phyloP scores from a whole-genome alignment of 176 grass and related monocot genomes.

The maize (Zea mays) region DNA sequence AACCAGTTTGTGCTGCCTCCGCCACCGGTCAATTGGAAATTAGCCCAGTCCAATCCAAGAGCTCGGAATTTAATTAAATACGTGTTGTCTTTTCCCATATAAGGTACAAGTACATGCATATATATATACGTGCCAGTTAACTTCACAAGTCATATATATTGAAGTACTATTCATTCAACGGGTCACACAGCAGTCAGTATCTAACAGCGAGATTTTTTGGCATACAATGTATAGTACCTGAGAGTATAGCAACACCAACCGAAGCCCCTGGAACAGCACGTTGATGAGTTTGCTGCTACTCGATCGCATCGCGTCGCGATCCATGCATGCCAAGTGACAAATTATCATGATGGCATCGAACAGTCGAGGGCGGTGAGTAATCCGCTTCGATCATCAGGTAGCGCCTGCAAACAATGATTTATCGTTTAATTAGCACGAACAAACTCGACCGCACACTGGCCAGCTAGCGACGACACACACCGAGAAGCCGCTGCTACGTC shows the following conservation, averaged over 20 bases:
- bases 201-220: background rate
- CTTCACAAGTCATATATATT: too few species aligned
- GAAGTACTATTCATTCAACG: background rate
- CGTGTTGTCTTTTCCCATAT: too few species aligned
- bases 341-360: background rate
- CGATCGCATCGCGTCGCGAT: background rate
- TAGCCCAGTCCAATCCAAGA: too few species aligned
- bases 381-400: slow-evolving; percentile 6
- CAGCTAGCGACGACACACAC: background rate
- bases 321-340: slow-evolving; percentile 23
- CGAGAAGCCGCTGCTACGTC: background rate
- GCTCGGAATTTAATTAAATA: too few species aligned
- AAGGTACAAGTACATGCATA: too few species aligned
- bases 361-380: slow-evolving; percentile 36
- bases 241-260: background rate
- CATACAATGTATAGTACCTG: background rate
- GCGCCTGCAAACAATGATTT: too few species aligned
- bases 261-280: background rate
- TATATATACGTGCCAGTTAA: too few species aligned
- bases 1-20: too few species aligned
- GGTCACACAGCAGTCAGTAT: too few species aligned
- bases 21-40: too few species aligned
- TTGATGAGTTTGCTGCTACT: background rate
- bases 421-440: background rate
- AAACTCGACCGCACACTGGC: background rate